Evolutionary conservation across 139 green algal genomes (phyloP).

Genomic region (Chlorella vulgaris): DNA sequence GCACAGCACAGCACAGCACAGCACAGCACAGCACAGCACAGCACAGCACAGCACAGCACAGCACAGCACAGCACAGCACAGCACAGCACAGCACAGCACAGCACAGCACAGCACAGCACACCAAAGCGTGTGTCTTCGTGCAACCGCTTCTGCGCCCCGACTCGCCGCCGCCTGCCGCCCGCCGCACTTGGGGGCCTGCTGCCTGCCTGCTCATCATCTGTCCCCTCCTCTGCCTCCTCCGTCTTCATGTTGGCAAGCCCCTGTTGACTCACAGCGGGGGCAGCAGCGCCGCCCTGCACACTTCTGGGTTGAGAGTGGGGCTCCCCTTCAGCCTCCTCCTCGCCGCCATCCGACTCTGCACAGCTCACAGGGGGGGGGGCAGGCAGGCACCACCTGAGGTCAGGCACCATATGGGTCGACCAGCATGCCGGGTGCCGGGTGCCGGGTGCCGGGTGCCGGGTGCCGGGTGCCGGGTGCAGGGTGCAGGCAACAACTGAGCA

Average conservation of each 20-base stretch:
- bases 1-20: no score
- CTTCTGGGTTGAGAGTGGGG: background rate
- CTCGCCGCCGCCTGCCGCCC: conserved; percentile 13
- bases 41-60: no score
- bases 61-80: no score
- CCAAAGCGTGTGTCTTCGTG: conserved; percentile 28
- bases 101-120: background rate
- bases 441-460: background rate
- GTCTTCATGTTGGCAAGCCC: background rate
- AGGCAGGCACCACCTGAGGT: background rate
- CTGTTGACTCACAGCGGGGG: background rate
- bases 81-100: no score
- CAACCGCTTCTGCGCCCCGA: conserved; percentile 25
- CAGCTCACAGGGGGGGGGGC: background rate
- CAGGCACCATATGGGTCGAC: no score
- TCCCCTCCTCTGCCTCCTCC: background rate
- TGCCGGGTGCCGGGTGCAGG: background rate
- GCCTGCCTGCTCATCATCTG: no score
- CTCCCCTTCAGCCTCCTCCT: background rate
- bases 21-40: no score
- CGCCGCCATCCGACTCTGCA: background rate
- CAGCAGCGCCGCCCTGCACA: background rate
- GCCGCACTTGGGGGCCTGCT: background rate
- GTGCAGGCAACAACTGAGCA: no score
- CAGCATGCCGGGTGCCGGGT: background rate